A percentile compares a stretch with the other conserved stretches of the same genome.
phyloP scores from a whole-genome alignment of 1,139 yeast species.

The Blastobotrys illinoisensis region DNA sequence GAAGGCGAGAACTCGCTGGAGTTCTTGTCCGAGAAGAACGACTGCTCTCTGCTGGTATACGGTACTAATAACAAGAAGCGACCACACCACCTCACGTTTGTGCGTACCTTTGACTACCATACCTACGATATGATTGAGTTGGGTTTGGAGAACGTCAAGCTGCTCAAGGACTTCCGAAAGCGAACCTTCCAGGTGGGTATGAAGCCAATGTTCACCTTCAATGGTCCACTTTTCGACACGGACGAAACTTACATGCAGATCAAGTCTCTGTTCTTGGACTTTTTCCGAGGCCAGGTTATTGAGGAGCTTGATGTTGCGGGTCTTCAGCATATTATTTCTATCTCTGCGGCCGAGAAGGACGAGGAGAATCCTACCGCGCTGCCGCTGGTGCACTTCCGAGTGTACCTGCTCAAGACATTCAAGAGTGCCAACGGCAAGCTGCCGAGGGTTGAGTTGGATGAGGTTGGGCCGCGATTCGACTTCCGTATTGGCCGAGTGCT shows the following conservation, averaged over 20 bases:
- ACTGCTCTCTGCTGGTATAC: conserved; percentile 77
- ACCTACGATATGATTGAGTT: conserved; percentile 93
- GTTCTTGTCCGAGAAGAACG: conserved; percentile 92
- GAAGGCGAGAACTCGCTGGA: conserved; percentile 47
- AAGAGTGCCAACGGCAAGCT: conserved; percentile 63
- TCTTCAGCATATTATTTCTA: conserved; percentile 79
- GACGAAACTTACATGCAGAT: conserved; percentile 83
- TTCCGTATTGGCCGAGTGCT: conserved; percentile 86
- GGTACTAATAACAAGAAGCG: conserved; percentile 84
- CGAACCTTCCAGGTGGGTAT: conserved; percentile 80
- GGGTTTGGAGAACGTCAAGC: conserved; percentile 61
- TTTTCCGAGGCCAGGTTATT: conserved; percentile 80
- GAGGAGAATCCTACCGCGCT: conserved; percentile 45
- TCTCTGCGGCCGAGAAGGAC: conserved; percentile 68
- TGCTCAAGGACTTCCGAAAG: conserved; percentile 70
- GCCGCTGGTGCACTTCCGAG: conserved; percentile 85
- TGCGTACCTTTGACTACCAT: conserved; percentile 84
- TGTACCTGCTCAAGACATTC: conserved; percentile 75
- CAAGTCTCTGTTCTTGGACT: conserved; percentile 84
- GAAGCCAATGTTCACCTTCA: conserved; percentile 91
- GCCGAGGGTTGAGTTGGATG: conserved; percentile 91
- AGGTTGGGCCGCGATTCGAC: conserved; percentile 93
- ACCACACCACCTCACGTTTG: conserved; percentile 83
- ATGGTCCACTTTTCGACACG: conserved; percentile 85
- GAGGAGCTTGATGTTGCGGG: conserved; percentile 92